Base-by-base conservation (phyloP, 768 basidiomycete species). In the Lactarius hengduanensis region DNA sequence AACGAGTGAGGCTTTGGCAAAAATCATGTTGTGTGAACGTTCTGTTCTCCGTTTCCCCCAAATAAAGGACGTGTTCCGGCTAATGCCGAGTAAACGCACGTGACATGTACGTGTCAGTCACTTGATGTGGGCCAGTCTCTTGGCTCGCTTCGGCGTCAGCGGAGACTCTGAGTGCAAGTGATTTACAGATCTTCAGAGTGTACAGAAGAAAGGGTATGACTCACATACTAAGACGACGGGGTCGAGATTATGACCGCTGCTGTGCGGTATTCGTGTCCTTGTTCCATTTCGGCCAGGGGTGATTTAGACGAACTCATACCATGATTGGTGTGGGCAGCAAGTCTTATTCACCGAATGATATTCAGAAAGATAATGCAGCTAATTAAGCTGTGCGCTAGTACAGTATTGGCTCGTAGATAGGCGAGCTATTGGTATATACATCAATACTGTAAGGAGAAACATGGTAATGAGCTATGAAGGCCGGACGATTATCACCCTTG, bases 1-100 rank as follows among this genome's bases (percentile, higher is more conserved):
- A 41, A 82, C 82, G 65, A 91, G 75, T 20, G 86, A 84, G 58
- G 87, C 75, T 67, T 85, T 85, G 68, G 84, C 81, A 71, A 91
- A 86, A 83, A 90, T 77, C 75, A 76, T 76, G 55, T 32, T 86
- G 74, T 74, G 77, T 72, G 70, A 70, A 15, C 22, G 11, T 53
- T 15, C 41, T 15, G 22, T 28, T 53, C 7, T 26, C 13, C 50
- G 13, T 53, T 22, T 53, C 22, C 2, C 50, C 22, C 10, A 13
- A 53, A 53, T 15, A 6, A 26, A 50, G 38, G 7, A 63, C 62
- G 61, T 69, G 43, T 36, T 66, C 20, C 62, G 59, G 64, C 55
- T 36, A 26, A 54, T 53, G 43, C 64, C 64, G 67, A 68, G 11
- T 18, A 0, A 22, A 5, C 2, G 3, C 61, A 50, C 43, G 56